Base-by-base conservation (phyloP, 2,329 filamentous ascomycete species). In the Microdochium paspali region DNA sequence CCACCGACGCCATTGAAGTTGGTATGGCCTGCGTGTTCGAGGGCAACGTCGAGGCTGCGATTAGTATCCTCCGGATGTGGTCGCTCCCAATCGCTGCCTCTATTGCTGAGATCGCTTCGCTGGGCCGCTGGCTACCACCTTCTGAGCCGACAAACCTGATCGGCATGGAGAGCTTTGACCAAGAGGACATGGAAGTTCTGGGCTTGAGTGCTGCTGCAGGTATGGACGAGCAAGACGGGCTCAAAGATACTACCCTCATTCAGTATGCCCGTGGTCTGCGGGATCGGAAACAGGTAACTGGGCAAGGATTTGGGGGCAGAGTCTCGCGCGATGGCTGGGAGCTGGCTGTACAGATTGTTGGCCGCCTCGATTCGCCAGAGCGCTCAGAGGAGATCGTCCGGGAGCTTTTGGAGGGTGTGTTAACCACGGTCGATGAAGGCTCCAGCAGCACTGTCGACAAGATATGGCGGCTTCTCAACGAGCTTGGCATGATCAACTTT, bases 171-270 rank as follows among this genome's bases (percentile, higher is more conserved):
- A 83, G 81, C 23, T 79, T 95, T 48, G 89, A 90, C 58, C 80
- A 87, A 66, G 85, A 90, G 52, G 90, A 96, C 59, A 69, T 96
- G 42, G 87, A 93, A 68, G 79, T 96, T 10, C 71, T 97, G 12
- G 90, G 80, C 15, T 68, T 88, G 73, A 79, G 71, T 21, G 70
- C 73, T 44, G 72, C 53, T 47, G 54, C 69, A 6, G 79, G 77
- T 2, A 73, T 79, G 10, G 74, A 81, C 47, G 77, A 82, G 53
- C 61, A 75, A 44, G 75, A 80, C 50, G 73, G 88, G 7, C 81
- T 83, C 52, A 90, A 91, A 61, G 90, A 96, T 61, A 82, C 85
- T 28, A 80, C 91, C 3, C 72, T 96, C 6, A 76, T 84, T 6
- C 70, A 80, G 44, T 97, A 95, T 63, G 86, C 91, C 0, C 75